Conservation (phyloP, 176 grass and related monocot species). For the Miscanthus lutarioriparius region DNA sequence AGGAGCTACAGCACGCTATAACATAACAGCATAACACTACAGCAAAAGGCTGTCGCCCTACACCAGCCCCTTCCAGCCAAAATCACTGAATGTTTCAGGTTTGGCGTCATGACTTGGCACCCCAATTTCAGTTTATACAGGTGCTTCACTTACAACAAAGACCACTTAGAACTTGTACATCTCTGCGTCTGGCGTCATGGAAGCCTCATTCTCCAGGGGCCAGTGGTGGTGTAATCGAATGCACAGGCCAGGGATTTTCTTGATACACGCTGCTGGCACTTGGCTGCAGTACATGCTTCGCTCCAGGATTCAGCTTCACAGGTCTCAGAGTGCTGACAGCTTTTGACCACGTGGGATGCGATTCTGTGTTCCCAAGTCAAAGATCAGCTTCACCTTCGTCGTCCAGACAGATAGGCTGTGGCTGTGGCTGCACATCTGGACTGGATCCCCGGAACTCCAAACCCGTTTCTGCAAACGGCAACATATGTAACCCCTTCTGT, state of each 20-base stretch:
- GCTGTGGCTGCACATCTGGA: slow-evolving; percentile 24
- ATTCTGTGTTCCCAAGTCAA: slow-evolving; percentile 8
- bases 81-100: neutral
- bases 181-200: slow-evolving; percentile 36
- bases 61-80: neutral
- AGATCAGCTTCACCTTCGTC: slow-evolving; percentile 21
- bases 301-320: slow-evolving; percentile 55
- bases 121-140: neutral
- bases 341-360: neutral
- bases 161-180: slow-evolving; percentile 19
- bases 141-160: neutral
- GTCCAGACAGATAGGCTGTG: slow-evolving; percentile 3
- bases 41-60: neutral
- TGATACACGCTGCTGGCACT: slow-evolving; percentile 35
- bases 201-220: slow-evolving; percentile 31
- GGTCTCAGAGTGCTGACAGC: slow-evolving; percentile 25
- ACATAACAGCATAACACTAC: neutral
- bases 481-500: slow-evolving; percentile 15
- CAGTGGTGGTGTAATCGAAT: slow-evolving; percentile 33
- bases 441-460: slow-evolving; percentile 18
- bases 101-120: neutral
- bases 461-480: neutral
- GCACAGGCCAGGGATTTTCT: slow-evolving; percentile 40
- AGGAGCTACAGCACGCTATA: neutral
- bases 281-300: slow-evolving; percentile 51